Conservation (phyloP, 306 rosid genomes). For the Castanospermum australe region DNA sequence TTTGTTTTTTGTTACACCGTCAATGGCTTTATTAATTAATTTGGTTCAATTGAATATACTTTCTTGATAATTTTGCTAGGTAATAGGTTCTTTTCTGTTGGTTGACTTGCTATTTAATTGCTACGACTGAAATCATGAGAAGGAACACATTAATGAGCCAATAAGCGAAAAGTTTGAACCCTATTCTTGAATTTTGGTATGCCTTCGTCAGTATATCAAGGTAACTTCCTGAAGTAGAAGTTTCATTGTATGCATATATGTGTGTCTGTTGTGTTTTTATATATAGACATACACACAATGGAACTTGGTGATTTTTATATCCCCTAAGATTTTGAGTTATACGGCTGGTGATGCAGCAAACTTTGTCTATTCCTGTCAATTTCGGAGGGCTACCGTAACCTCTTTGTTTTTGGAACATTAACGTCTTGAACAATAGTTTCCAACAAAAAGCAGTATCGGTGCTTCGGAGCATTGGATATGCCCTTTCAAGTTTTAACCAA, state of each 20-base stretch:
- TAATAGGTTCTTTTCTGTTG: slow-evolving; percentile 8
- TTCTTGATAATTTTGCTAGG: slow-evolving; percentile 25
- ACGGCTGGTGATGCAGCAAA: background rate
- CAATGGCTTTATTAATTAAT: slow-evolving; percentile 49
- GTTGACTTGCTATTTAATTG: slow-evolving; percentile 17
- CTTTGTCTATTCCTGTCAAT: background rate
- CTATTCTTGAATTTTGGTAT: background rate
- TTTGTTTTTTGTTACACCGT: slow-evolving; percentile 32
- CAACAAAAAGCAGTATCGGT: background rate
- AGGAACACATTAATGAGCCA: slow-evolving; percentile 9
- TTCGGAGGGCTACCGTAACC: background rate
- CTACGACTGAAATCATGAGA: slow-evolving; percentile 15
- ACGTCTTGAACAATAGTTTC: background rate
- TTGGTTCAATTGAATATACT: slow-evolving; percentile 61
- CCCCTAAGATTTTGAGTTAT: background rate
- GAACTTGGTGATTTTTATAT: no score
- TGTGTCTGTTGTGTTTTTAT: background rate
- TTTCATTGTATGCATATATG: background rate
- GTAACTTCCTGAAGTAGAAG: background rate
- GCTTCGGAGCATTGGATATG: background rate
- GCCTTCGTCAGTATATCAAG: background rate
- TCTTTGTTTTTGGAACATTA: background rate
- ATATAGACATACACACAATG: no score
- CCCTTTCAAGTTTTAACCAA: background rate
- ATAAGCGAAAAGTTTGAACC: background rate